Base-by-base conservation (phyloP, 495 filamentous ascomycete species). In the Hypoxylon crocopeplum region DNA sequence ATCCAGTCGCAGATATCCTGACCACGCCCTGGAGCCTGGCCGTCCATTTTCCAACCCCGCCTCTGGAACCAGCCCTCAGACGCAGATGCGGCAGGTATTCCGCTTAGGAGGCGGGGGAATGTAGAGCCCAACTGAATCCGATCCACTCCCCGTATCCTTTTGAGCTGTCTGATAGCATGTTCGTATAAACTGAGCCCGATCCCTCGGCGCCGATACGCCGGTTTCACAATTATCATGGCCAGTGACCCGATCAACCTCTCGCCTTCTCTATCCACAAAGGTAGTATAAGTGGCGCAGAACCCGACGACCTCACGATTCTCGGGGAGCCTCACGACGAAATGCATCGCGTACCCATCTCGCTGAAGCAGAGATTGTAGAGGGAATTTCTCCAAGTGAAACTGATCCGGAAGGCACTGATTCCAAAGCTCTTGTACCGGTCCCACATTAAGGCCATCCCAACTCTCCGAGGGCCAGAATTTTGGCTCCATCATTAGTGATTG, bases 201-300 rank as follows among this genome's bases (percentile, higher is more conserved):
- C 0, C 84, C 84, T 36, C 75, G 75, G 49, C 77, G 71, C 36
- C 79, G 72, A 68, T 81, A 79, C 5, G 76, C 72, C 41, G 80
- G 74, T 34, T 73, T 78, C 25, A 86, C 84, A 25, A 87, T 69
- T n/a, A 86, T 72, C 30, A 80, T 73, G 20, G 84, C 83, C 20
- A 87, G 55, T 37, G 83, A 86, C 19, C 82, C 84, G 53, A 86
- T 77, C 42, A 85, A 64, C 45, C 77, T 72, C 56, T 84, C 79
- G 17, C 74, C 75, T 50, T 70, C 78, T 51, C 75, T 74, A 62
- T 76, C 82, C 48, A 71, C 76, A 69, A 80, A 85, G 46, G 74
- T 82, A 60, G 76, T 80, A 69, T 84, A 87, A 13, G 82, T 85
- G 16, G 83, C 83, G 64, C 79, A 83, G 49, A 86, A 84, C 1